Conservation (phyloP, 78 protist genomes). For the Dictyostelium intermedium region DNA sequence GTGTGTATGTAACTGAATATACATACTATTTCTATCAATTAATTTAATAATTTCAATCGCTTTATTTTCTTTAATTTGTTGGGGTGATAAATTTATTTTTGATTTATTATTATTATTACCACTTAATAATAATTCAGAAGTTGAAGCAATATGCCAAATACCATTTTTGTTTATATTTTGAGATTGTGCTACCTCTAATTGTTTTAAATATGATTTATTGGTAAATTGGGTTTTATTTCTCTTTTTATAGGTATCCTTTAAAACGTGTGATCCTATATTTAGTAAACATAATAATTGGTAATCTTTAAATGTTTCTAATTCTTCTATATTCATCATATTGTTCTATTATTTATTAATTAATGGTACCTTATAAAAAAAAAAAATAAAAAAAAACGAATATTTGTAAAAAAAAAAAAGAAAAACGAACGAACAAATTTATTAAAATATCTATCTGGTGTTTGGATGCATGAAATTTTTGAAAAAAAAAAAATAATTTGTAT, state of each 20-base stretch:
- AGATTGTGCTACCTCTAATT: neutral
- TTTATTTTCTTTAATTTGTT: neutral
- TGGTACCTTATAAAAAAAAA: no score
- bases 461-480: no score
- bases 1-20: neutral
- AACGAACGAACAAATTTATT: no score
- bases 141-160: neutral
- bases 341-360: no score
- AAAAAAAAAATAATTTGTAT: no score
- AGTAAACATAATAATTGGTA: neutral
- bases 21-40: neutral
- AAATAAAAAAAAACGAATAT: no score
- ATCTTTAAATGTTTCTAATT: neutral
- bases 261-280: neutral
- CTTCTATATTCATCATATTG: neutral
- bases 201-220: neutral
- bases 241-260: neutral
- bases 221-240: neutral
- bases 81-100: neutral
- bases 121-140: neutral
- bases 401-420: no score
- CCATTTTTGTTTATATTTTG: neutral
- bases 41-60: neutral
- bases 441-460: no score
- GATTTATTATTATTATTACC: neutral